Evolutionary conservation across 768 basidiomycete species (phyloP).

Genomic region (Serendipita indica): DNA sequence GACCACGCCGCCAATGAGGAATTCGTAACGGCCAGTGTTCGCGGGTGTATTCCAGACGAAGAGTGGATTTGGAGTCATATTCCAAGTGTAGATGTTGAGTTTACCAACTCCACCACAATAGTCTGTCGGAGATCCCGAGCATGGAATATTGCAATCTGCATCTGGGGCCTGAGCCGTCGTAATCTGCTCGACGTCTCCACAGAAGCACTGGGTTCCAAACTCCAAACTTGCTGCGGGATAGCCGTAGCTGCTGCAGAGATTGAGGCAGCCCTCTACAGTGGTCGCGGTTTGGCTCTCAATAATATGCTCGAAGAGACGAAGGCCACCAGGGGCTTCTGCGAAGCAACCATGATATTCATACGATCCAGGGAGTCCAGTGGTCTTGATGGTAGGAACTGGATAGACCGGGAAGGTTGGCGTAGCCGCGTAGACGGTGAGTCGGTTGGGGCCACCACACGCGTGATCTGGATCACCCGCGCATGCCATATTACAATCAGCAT

Average conservation of each 20-base stretch:
- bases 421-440: slow-evolving; percentile 53
- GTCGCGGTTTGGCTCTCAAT: slow-evolving; percentile 46
- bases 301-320: slow-evolving; percentile 45
- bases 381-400: slow-evolving; percentile 44
- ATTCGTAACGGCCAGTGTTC: slow-evolving; percentile 55
- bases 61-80: slow-evolving; percentile 27
- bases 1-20: slow-evolving; percentile 42
- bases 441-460: slow-evolving; percentile 59
- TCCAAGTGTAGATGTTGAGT: slow-evolving; percentile 23
- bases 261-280: slow-evolving; percentile 47
- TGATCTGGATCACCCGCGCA: slow-evolving; percentile 56
- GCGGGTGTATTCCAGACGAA: slow-evolving; percentile 47
- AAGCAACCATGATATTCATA: slow-evolving; percentile 58
- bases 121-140: slow-evolving; percentile 36
- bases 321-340: slow-evolving; percentile 32
- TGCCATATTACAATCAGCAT: slow-evolving; percentile 50
- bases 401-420: slow-evolving; percentile 35
- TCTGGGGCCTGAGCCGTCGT: slow-evolving; percentile 21
- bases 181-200: slow-evolving; percentile 52
- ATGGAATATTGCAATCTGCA: slow-evolving; percentile 33
- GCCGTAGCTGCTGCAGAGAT: slow-evolving; percentile 54
- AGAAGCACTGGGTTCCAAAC: slow-evolving; percentile 52
- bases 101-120: slow-evolving; percentile 43
- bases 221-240: slow-evolving; percentile 46
- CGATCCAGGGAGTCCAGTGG: slow-evolving; percentile 41